These are phyloP conservation scores for Thymus mandschuricus DNA, from an alignment of 257 asterid species.

Conservation along the genomic window DNA sequence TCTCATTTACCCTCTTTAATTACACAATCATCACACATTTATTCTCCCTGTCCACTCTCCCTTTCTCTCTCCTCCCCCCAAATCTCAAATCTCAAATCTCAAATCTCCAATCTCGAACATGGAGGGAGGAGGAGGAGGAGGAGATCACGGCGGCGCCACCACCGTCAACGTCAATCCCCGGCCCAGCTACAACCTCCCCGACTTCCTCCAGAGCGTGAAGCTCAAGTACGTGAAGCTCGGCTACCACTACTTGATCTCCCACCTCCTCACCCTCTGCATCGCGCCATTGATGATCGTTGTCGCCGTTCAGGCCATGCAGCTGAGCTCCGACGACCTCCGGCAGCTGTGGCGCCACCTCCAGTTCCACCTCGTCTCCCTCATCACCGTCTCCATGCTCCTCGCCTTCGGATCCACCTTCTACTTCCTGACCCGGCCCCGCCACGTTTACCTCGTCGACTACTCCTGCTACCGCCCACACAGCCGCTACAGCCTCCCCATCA, in stretches of 20 bases:
- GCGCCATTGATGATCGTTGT: conserved; percentile 48
- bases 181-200: conserved; percentile 46
- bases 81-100: conserved; percentile 9
- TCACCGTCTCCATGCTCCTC: conserved; percentile 46
- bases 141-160: conserved; percentile 23
- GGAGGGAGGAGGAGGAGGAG: conserved; percentile 37
- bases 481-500: conserved; percentile 36
- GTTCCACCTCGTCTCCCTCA: conserved; percentile 56
- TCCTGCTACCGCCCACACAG: conserved; percentile 55
- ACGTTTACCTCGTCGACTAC: conserved; percentile 61
- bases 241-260: conserved; percentile 65
- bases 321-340: conserved; percentile 46
- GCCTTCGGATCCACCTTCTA: conserved; percentile 66
- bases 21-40: neutral
- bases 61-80: neutral
- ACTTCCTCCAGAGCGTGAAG: conserved; percentile 63
- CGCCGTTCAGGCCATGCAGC: conserved; percentile 48
- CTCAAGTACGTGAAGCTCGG: conserved; percentile 68
- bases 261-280: conserved; percentile 56
- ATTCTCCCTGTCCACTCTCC: neutral
- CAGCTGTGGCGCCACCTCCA: conserved; percentile 57
- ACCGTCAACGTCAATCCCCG: conserved; percentile 39
- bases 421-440: conserved; percentile 59
- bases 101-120: conserved; percentile 20
- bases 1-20: neutral